phyloP scores from a whole-genome alignment of 768 basidiomycete species.

The Pleurotus giganteus region DNA sequence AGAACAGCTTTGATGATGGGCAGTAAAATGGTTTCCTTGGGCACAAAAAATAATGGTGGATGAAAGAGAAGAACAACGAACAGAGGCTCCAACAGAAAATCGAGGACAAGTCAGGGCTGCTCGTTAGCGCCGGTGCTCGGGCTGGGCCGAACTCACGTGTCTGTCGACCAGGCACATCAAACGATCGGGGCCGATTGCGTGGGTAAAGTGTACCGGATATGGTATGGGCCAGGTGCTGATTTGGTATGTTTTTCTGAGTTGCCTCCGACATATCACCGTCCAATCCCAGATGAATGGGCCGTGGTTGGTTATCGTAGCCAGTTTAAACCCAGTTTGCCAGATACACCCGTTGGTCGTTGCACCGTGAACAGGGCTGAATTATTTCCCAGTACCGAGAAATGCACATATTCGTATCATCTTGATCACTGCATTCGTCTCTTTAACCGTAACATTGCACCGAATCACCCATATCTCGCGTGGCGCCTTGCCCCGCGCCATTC shows the following conservation, averaged over 20 bases:
- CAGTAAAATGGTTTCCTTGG: conserved; percentile 13
- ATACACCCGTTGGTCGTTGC: background rate
- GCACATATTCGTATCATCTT: conserved; percentile 3
- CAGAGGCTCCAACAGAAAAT: conserved; percentile 5
- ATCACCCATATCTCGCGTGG: conserved; percentile 41
- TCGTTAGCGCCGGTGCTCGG: background rate
- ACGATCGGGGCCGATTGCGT: conserved; percentile 25
- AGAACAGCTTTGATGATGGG: background rate
- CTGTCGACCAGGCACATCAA: conserved; percentile 28
- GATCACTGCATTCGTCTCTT: conserved; percentile 7
- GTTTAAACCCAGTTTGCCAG: conserved; percentile 1
- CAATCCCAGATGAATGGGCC: background rate
- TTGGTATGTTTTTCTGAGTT: conserved; percentile 16
- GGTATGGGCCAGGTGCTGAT: conserved; percentile 8
- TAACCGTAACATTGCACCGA: conserved; percentile 22
- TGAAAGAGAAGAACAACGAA: conserved; percentile 1
- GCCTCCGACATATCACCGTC: conserved; percentile 22
- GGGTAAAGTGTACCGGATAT: conserved; percentile 18
- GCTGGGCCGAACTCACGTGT: conserved; percentile 24
- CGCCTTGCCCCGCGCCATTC: conserved; percentile 30
- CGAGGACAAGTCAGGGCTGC: background rate
- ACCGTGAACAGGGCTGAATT: conserved; percentile 8
- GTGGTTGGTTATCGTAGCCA: background rate
- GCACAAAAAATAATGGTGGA: conserved; percentile 10
- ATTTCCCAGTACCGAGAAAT: conserved; percentile 5